Conservation (phyloP, 495 filamentous ascomycete genomes). For the Elasticomyces elasticus region DNA sequence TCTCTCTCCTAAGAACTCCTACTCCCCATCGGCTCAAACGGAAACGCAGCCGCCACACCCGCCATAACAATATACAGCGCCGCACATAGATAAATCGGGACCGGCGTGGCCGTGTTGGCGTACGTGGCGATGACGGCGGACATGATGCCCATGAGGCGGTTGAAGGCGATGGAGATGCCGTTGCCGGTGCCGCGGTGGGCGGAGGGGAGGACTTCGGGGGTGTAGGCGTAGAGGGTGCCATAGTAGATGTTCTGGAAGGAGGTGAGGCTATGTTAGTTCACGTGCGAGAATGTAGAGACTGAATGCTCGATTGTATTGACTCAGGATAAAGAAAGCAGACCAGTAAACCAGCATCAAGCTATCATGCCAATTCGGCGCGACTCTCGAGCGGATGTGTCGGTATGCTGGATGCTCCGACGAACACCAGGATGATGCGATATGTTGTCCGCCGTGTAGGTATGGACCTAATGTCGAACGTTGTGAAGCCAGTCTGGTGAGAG, state of each 20-base stretch:
- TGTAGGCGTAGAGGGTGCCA: constrained; percentile 53
- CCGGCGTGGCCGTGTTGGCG: constrained; percentile 42
- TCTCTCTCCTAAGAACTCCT: constrained; percentile 45
- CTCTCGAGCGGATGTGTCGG: no score
- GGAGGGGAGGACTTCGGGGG: constrained; percentile 51
- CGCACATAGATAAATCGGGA: constrained; percentile 61
- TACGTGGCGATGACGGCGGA: constrained; percentile 52
- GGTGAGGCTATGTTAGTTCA: neutral
- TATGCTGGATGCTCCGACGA: no score
- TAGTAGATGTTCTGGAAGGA: constrained; percentile 11
- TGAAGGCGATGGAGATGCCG: constrained; percentile 52
- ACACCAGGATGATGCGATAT: no score
- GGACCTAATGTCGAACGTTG: no score
- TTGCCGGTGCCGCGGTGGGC: constrained; percentile 63
- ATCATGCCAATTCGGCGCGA: no score
- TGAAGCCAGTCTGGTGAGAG: no score
- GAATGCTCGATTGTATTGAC: neutral
- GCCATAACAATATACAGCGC: constrained; percentile 59
- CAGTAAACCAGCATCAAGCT: no score
- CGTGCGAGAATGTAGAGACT: neutral
- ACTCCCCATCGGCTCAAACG: constrained; percentile 61
- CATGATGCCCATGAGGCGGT: constrained; percentile 64
- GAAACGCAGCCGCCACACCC: constrained; percentile 46
- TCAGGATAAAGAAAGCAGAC: no score
- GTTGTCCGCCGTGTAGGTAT: no score